These are phyloP conservation scores for Zymoseptoria brevis DNA, from an alignment of 2,329 filamentous ascomycete species.

Conservation along the genomic window DNA sequence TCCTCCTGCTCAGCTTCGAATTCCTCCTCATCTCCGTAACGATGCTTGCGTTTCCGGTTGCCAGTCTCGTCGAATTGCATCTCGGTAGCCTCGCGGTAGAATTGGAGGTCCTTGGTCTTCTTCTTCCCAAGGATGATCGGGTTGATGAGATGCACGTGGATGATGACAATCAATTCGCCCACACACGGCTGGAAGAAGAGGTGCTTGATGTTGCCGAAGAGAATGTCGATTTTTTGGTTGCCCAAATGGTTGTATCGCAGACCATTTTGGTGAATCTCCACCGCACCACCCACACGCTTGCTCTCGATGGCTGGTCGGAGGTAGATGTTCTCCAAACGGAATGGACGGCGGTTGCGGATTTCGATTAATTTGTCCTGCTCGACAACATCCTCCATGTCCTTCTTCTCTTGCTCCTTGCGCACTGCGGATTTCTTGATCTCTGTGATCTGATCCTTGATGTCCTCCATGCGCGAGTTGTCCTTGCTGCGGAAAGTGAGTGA, in stretches of 20 bases:
- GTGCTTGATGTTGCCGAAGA: slow-evolving; percentile 98
- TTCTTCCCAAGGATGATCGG: slow-evolving; percentile 98
- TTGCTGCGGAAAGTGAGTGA: slow-evolving; percentile 92
- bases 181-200: slow-evolving; percentile 97
- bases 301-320: slow-evolving; percentile 92
- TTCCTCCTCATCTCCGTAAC: slow-evolving; percentile 96
- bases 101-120: slow-evolving; percentile 98
- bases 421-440: slow-evolving; percentile 90
- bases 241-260: slow-evolving; percentile 78
- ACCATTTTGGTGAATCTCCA: slow-evolving; percentile 98
- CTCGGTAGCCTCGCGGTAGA: slow-evolving; percentile 94
- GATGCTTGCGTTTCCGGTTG: slow-evolving; percentile 93
- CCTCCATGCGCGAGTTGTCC: slow-evolving; percentile 78
- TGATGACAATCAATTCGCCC: slow-evolving; percentile 93
- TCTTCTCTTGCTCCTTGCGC: slow-evolving; percentile 95
- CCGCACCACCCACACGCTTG: slow-evolving; percentile 89
- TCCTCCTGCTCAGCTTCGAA: slow-evolving; percentile 98
- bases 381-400: slow-evolving; percentile 98
- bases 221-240: slow-evolving; percentile 82
- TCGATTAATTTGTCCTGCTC: slow-evolving; percentile 97
- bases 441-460: slow-evolving; percentile 86
- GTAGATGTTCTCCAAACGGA: slow-evolving; percentile 87
- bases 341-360: slow-evolving; percentile 85
- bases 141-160: slow-evolving; percentile 95
- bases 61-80: slow-evolving; percentile 99